Percentiles rank a stretch among this genome's conserved stretches.
Evolutionary conservation across 1,284 basidiomycete genomes (phyloP).

Genomic region (Leccinum pseudoinsigne): DNA sequence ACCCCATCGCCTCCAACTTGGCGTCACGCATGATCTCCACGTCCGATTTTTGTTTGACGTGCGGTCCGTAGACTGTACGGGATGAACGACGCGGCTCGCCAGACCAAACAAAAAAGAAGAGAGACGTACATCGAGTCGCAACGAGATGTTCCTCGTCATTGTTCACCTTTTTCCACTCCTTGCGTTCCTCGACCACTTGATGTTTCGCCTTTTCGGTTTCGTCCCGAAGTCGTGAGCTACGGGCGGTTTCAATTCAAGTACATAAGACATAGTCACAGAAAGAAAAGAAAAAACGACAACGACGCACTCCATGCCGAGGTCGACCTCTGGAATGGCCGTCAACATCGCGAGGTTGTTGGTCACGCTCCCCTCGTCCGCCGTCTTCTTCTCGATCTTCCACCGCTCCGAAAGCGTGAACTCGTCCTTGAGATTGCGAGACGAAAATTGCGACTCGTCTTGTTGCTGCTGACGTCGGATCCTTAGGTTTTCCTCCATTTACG

Average conservation of each 20-base stretch:
- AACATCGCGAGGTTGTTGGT: too few relatives aligned
- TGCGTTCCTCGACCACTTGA: slow-evolving; percentile 72
- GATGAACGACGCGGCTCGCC: neutral
- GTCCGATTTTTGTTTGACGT: slow-evolving; percentile 78
- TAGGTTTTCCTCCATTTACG: too few relatives aligned
- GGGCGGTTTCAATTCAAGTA: slow-evolving; percentile 30
- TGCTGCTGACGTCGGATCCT: too few relatives aligned
- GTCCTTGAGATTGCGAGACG: too few relatives aligned
- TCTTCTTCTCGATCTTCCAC: too few relatives aligned
- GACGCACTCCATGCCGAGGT: too few relatives aligned
- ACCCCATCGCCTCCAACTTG: slow-evolving; percentile 78
- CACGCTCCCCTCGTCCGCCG: too few relatives aligned
- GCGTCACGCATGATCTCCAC: slow-evolving; percentile 85
- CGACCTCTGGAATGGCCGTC: too few relatives aligned
- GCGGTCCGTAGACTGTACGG: slow-evolving; percentile 69
- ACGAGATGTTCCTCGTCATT: slow-evolving; percentile 78
- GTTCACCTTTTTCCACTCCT: slow-evolving; percentile 52
- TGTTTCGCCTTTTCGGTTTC: slow-evolving; percentile 96
- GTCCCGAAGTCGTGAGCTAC: slow-evolving; percentile 87
- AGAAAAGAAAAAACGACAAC: too few relatives aligned
- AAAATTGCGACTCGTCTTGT: too few relatives aligned
- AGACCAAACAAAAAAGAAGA: neutral
- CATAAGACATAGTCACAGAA: too few relatives aligned
- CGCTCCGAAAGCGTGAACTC: too few relatives aligned
- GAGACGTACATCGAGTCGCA: slow-evolving; percentile 76